Percentiles rank a stretch among this genome's conserved stretches.
Conservation (phyloP, 345 rosid genomes). For the Kandelia obovata region DNA sequence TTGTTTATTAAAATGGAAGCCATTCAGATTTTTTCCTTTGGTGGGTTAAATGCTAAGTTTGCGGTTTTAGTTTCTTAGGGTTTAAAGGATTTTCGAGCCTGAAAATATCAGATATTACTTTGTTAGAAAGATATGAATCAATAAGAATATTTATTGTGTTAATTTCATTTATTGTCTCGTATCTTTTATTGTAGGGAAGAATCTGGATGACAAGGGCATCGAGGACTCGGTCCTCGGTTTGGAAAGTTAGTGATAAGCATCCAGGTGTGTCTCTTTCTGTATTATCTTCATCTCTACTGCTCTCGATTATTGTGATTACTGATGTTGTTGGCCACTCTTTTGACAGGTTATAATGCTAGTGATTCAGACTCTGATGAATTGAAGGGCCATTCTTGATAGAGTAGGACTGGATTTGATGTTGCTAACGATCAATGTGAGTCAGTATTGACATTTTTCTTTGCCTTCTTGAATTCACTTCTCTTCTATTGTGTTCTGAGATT, state of each 20-base stretch:
- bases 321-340: conserved; percentile 7
- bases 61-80: too few relatives aligned
- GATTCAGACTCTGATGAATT: conserved; percentile 88
- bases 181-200: conserved; percentile 49
- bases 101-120: too few relatives aligned
- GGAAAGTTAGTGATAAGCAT: conserved; percentile 64
- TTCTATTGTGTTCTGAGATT: background rate
- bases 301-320: background rate
- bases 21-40: too few relatives aligned
- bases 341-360: conserved; percentile 82
- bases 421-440: conserved; percentile 32
- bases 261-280: conserved; percentile 55
- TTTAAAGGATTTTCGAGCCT: too few relatives aligned
- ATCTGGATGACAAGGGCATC: conserved; percentile 90
- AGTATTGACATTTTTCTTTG: background rate
- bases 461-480: background rate
- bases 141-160: too few relatives aligned
- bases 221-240: conserved; percentile 20
- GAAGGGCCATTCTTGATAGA: conserved; percentile 40
- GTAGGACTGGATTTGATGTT: conserved; percentile 1
- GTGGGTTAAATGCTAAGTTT: too few relatives aligned
- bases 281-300: background rate
- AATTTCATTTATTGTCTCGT: too few relatives aligned
- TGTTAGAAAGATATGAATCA: too few relatives aligned
- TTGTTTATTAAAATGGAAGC: too few relatives aligned